Evolutionary conservation across 305 asterid genomes (phyloP).

Genomic region (Solanum chacoense): DNA sequence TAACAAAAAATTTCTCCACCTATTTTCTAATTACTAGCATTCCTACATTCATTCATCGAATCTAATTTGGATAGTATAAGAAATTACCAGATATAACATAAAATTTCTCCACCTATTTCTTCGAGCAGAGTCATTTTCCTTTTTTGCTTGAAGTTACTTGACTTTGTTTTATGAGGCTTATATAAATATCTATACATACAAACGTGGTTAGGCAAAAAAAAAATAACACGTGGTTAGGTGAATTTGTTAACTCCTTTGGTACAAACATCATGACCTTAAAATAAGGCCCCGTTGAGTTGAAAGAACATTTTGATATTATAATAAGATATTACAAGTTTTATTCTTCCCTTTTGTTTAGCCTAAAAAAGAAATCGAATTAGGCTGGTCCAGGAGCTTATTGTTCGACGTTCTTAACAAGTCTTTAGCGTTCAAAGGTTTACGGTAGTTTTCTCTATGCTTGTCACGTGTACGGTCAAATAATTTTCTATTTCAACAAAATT

Average conservation of each 20-base stretch:
- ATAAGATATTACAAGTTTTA: background rate
- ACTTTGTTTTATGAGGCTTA: background rate
- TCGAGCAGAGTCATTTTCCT: background rate
- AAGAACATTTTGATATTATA: background rate
- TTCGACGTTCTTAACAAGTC: background rate
- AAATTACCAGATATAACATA: background rate
- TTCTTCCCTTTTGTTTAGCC: background rate
- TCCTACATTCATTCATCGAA: background rate
- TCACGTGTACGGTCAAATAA: background rate
- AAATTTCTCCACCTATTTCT: background rate
- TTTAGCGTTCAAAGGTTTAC: background rate
- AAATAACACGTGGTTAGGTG: background rate
- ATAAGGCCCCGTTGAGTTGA: background rate
- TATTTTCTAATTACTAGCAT: background rate
- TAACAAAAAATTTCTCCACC: background rate
- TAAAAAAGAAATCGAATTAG: background rate
- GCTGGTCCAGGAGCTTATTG: background rate
- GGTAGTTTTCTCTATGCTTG: background rate
- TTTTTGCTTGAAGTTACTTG: background rate
- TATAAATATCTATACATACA: background rate
- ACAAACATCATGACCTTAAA: background rate
- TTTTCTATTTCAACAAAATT: accelerated
- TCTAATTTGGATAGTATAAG: background rate
- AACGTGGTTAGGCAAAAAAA: background rate
- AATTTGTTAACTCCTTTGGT: background rate